Evolutionary conservation across 495 filamentous ascomycete genomes (phyloP).

Genomic region (Penicillium cosmopolitanum): DNA sequence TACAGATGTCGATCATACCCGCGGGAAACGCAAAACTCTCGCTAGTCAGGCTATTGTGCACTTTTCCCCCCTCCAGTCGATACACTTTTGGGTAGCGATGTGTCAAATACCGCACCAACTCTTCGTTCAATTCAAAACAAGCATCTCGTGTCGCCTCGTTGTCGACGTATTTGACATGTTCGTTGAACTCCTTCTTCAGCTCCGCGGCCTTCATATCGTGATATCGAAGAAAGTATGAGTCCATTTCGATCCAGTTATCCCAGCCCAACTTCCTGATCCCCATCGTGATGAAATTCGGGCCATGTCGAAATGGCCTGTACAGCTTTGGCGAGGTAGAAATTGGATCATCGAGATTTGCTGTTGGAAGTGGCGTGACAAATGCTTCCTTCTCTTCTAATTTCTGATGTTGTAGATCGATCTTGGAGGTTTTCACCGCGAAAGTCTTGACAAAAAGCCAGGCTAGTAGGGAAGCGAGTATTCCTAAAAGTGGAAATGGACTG

Average conservation of each 20-base stretch:
- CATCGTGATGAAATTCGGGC: conserved; percentile 72
- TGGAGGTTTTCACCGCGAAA: neutral
- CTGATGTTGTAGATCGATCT: neutral
- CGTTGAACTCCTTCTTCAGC: conserved; percentile 42
- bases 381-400: neutral
- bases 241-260: conserved; percentile 77
- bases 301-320: conserved; percentile 66
- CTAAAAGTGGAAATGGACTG: neutral
- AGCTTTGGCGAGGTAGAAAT: neutral
- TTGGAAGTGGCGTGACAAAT: neutral
- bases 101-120: conserved; percentile 68
- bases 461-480: neutral
- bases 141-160: conserved; percentile 57
- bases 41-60: conserved; percentile 66
- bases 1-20: conserved; percentile 41
- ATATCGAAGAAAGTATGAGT: conserved; percentile 69
- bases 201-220: conserved; percentile 67
- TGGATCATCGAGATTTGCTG: neutral
- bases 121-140: conserved; percentile 71
- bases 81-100: conserved; percentile 70
- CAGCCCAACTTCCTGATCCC: conserved; percentile 70
- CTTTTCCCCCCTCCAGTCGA: conserved; percentile 54
- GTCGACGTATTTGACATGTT: conserved; percentile 26
- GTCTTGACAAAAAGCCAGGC: neutral
- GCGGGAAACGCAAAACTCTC: conserved; percentile 64